Evolutionary conservation across 169 alveolate species (phyloP).

Genomic region (Eimeria acervulina): DNA sequence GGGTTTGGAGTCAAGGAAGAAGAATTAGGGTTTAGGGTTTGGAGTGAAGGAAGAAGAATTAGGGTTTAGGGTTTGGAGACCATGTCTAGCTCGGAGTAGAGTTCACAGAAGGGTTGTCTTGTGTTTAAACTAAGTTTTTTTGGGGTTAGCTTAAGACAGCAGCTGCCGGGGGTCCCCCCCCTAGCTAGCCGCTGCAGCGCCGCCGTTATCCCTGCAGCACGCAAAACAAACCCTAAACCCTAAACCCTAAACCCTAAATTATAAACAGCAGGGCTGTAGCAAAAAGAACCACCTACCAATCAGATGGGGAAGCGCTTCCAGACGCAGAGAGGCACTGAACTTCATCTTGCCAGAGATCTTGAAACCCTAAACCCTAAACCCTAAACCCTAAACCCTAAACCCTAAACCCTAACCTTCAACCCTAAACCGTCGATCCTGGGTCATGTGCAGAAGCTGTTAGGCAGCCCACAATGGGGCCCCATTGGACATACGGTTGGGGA

Average conservation of each 20-base stretch:
- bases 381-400: too few species aligned
- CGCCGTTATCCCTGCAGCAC: background rate
- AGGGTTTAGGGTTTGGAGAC: conserved; percentile 25
- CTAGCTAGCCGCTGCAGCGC: conserved; percentile 72
- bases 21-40: background rate
- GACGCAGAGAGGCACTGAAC: too few species aligned
- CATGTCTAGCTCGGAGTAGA: background rate
- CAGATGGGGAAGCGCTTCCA: too few species aligned
- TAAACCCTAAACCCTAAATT: conserved; percentile 38
- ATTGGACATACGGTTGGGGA: background rate
- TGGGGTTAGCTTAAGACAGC: background rate
- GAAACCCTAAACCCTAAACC: background rate
- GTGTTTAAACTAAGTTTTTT: background rate
- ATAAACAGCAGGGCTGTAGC: background rate
- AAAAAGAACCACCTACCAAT: too few species aligned
- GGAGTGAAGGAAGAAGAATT: too few species aligned
- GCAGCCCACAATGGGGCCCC: background rate
- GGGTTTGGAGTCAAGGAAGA: too few species aligned
- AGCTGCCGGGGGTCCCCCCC: too few species aligned
- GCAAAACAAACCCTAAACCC: background rate
- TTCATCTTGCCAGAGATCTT: too few species aligned
- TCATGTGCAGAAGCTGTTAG: too few species aligned
- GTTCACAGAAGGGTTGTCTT: background rate
- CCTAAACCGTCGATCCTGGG: too few species aligned
- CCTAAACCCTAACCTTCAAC: too few species aligned